phyloP scores from a whole-genome alignment of 768 basidiomycete species.

The Favolaschia claudopus region DNA sequence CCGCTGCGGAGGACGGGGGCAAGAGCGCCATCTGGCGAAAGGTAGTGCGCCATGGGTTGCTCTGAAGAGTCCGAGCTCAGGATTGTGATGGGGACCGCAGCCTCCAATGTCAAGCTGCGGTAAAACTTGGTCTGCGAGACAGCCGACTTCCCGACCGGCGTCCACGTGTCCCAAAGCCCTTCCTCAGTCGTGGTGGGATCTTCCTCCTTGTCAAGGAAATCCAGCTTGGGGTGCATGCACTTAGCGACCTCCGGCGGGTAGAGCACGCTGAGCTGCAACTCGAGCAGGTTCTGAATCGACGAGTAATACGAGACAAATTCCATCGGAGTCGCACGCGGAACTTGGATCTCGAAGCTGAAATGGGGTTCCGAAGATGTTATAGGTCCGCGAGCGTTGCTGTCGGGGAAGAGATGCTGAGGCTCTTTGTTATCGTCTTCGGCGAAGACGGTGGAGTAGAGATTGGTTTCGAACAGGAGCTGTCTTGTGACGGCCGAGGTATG shows the following conservation, averaged over 20 bases:
- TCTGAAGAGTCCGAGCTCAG: neutral
- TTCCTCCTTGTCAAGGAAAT: neutral
- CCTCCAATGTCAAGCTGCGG: neutral
- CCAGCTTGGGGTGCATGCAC: neutral
- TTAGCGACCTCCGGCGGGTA: constrained; percentile 6
- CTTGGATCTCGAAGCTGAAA: constrained; percentile 12
- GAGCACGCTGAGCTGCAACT: neutral
- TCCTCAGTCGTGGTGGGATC: constrained; percentile 1
- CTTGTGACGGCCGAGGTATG: no score
- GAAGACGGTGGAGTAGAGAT: neutral
- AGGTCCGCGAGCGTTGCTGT: neutral
- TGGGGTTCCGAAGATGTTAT: neutral
- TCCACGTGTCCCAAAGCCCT: constrained; percentile 8
- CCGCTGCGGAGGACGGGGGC: constrained; percentile 3
- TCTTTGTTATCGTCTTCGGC: neutral
- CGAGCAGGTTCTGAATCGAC: neutral
- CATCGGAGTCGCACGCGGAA: neutral
- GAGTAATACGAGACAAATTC: constrained; percentile 13
- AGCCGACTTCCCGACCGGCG: neutral
- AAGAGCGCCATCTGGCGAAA: neutral
- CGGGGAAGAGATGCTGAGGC: no score
- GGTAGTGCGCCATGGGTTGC: constrained; percentile 10
- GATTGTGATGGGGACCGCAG: neutral
- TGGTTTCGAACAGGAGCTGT: neutral
- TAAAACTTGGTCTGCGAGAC: neutral